Evolutionary conservation across 495 filamentous ascomycete species (phyloP), one percentile per base, ranked within the genome.

Genomic region (Chaetomium cochliodes): DNA sequence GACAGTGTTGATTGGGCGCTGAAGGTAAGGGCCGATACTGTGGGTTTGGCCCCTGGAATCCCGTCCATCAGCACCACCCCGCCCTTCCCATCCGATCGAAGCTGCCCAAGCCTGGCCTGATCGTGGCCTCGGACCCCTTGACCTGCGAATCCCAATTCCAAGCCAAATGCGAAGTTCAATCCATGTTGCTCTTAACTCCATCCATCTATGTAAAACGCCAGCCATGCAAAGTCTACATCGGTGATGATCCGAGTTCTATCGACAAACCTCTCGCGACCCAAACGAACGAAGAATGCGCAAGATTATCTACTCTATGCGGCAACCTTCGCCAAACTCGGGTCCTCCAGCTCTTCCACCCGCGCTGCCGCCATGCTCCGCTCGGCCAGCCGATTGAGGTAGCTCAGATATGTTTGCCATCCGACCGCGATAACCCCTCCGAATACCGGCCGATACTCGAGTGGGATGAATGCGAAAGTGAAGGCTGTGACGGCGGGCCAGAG

Each of bases 381-480:
- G 5, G 90, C 91, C 65, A 78, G 82, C 74, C 88, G 84, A 67
- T 96, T 96, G 73, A 97, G 76, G 76, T 86, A 90, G 60, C 86
- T 88, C 66, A 97, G 70, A 81, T 97, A 97, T 3, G 89, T 91
- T 78, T 97, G 93, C 92, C 92, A 97, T 2, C 90, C 90, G 52
- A 96, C 87, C 3, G 91, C 92, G 69, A 92, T 83, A 16, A 85
- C 74, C 16, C 87, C 92, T 0, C 89, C 86, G 73, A 96, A 92
- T 11, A 97, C 79, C 58, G 85, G 88, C 56, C 93, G 81, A 71
- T 89, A 93, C 73, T 92, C 85, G 25, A 91, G 76, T 30, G 86
- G 85, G 20, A 97, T 79, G 70, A 91, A 93, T 57, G 90, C 88
- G 70, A 97, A 96, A 74, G 82, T 93, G 74, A 96, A 87, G 1